Conservation (phyloP, 192 early-diverging fungal species). For the Spizellomyces punctatus region DNA sequence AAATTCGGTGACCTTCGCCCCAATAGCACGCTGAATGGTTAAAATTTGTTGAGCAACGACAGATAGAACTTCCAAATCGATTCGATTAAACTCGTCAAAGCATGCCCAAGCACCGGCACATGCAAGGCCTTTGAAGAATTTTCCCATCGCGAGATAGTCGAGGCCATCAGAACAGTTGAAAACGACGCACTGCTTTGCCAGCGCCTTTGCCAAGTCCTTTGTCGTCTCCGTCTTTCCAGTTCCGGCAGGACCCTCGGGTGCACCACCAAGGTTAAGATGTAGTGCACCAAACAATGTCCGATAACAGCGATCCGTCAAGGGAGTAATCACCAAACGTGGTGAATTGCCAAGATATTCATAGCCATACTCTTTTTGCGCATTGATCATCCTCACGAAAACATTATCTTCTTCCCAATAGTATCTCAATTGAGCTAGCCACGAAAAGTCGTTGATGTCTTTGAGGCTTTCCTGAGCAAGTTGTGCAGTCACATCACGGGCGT, state of each 20-base stretch:
- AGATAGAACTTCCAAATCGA: conserved; percentile 65
- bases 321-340: conserved; percentile 59
- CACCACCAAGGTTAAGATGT: conserved; percentile 66
- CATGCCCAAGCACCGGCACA: conserved; percentile 67
- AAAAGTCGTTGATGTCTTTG: conserved; percentile 57
- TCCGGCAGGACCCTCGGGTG: conserved; percentile 60
- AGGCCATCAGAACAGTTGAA: conserved; percentile 73
- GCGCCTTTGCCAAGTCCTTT: conserved; percentile 66
- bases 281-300: conserved; percentile 64
- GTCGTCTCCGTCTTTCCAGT: conserved; percentile 73
- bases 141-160: conserved; percentile 69
- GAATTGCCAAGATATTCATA: conserved; percentile 62
- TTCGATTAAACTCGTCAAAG: conserved; percentile 70
- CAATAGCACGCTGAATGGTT: conserved; percentile 66
- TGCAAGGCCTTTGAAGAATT: conserved; percentile 68
- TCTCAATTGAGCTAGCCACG: conserved; percentile 62
- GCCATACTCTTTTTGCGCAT: conserved; percentile 62
- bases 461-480: conserved; percentile 42
- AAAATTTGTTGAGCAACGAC: conserved; percentile 69
- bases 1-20: conserved; percentile 54
- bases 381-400: conserved; percentile 65
- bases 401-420: conserved; percentile 66
- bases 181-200: conserved; percentile 72
- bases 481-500: conserved; percentile 61
- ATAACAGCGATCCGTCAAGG: conserved; percentile 66